Conservation (phyloP, 2,329 filamentous ascomycete species). For the Diaporthe batatas region DNA sequence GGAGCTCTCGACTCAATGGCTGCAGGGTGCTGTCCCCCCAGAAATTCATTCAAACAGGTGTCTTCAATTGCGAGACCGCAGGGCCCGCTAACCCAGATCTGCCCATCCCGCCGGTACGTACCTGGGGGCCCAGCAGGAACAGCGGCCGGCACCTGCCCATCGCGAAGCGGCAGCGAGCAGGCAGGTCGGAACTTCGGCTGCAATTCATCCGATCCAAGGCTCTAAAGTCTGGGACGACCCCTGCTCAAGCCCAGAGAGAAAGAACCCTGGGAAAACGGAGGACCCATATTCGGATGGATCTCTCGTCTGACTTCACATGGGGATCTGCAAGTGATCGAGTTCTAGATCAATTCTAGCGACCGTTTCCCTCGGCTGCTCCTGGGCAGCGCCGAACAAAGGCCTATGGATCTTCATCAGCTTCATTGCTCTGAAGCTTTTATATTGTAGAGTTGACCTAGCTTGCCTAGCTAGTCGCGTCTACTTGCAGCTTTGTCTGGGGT, state of each 20-base stretch:
- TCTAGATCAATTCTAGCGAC: conserved; percentile 37
- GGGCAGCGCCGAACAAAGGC: neutral
- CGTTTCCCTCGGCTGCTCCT: conserved; percentile 9
- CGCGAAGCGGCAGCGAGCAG: neutral
- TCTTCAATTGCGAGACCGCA: conserved; percentile 34
- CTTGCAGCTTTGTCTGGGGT: neutral
- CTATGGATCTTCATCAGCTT: neutral
- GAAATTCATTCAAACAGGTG: conserved; percentile 37
- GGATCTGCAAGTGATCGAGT: conserved; percentile 30
- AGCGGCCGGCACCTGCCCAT: neutral
- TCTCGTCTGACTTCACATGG: conserved; percentile 34
- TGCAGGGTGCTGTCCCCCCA: conserved; percentile 12
- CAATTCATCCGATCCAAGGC: conserved; percentile 30
- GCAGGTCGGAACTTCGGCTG: conserved; percentile 33
- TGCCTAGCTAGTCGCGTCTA: neutral
- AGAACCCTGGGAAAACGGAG: conserved; percentile 23
- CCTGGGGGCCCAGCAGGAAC: neutral
- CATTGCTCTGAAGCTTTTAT: neutral
- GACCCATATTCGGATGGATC: conserved; percentile 19
- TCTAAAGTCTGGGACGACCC: neutral
- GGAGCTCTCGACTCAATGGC: conserved; percentile 6
- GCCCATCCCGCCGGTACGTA: neutral
- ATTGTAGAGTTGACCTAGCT: neutral
- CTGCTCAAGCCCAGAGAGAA: neutral
- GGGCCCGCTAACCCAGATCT: conserved; percentile 28